phyloP scores from a whole-genome alignment of 805 yeast genomes.

The Torulaspora microellipsoides region DNA sequence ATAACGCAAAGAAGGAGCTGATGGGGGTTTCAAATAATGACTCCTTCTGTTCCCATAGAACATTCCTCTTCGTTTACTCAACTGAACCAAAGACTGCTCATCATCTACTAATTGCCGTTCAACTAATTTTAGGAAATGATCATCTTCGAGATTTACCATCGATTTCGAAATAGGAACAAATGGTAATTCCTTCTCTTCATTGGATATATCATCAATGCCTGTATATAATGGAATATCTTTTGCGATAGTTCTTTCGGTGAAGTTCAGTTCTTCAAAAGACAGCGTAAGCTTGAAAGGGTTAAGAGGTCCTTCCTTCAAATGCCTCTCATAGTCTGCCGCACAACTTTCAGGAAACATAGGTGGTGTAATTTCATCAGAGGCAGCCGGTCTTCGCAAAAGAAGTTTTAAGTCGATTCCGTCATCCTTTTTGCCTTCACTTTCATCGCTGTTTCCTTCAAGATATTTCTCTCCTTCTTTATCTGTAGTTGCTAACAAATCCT shows the following conservation, averaged over 20 bases:
- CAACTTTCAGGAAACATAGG: slow-evolving; percentile 31
- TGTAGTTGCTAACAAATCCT: too few relatives aligned
- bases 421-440: slow-evolving; percentile 1
- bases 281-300: slow-evolving; percentile 35
- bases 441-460: neutral
- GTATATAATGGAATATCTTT: slow-evolving; percentile 34
- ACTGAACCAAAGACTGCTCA: slow-evolving; percentile 35
- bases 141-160: slow-evolving; percentile 58
- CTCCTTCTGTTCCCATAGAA: slow-evolving; percentile 48
- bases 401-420: slow-evolving; percentile 38
- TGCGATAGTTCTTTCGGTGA: slow-evolving; percentile 34
- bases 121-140: slow-evolving; percentile 54
- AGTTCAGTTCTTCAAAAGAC: slow-evolving; percentile 31
- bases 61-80: slow-evolving; percentile 41
- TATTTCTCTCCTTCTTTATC: too few relatives aligned
- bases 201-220: slow-evolving; percentile 30
- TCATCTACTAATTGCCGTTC: slow-evolving; percentile 46
- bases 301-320: slow-evolving; percentile 6
- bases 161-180: slow-evolving; percentile 62
- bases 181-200: slow-evolving; percentile 30
- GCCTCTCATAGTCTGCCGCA: slow-evolving; percentile 26
- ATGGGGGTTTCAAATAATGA: slow-evolving; percentile 76
- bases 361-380: slow-evolving; percentile 33
- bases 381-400: slow-evolving; percentile 34
- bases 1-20: slow-evolving; percentile 80